Conservation (phyloP, 768 basidiomycete species). For the Russula sp. region DNA sequence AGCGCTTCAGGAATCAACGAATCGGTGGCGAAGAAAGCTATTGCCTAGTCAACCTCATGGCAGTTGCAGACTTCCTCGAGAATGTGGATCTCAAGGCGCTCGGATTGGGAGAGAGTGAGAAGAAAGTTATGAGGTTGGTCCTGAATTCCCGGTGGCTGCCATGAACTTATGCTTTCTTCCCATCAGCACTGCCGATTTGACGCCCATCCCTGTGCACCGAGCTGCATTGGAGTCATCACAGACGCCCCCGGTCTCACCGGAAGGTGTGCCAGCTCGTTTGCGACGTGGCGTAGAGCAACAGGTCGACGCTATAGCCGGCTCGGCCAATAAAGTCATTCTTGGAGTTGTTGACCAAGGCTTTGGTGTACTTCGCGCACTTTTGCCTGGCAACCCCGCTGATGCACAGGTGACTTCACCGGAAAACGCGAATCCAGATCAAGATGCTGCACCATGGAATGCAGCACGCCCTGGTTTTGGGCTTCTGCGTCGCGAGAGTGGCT, state of each 20-base stretch:
- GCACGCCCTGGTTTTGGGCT: constrained; percentile 59
- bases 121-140: constrained; percentile 54
- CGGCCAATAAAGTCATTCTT: constrained; percentile 71
- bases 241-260: constrained; percentile 44
- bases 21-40: constrained; percentile 85
- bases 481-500: constrained; percentile 70
- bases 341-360: constrained; percentile 91
- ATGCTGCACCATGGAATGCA: constrained; percentile 43
- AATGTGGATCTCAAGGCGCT: constrained; percentile 83
- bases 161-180: constrained; percentile 7
- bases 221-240: constrained; percentile 44
- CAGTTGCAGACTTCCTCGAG: constrained; percentile 93
- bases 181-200: constrained; percentile 68
- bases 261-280: constrained; percentile 54
- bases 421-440: constrained; percentile 29
- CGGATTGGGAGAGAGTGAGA: constrained; percentile 58
- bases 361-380: constrained; percentile 76
- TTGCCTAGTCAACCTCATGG: constrained; percentile 91
- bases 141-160: neutral
- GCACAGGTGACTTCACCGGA: constrained; percentile 27
- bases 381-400: constrained; percentile 47
- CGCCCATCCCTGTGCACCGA: constrained; percentile 72
- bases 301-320: constrained; percentile 75
- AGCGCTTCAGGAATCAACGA: constrained; percentile 55
- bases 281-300: constrained; percentile 76